Conservation (phyloP, 225 moss, liverwort and hornwort genomes). For the Neckera pumila region DNA sequence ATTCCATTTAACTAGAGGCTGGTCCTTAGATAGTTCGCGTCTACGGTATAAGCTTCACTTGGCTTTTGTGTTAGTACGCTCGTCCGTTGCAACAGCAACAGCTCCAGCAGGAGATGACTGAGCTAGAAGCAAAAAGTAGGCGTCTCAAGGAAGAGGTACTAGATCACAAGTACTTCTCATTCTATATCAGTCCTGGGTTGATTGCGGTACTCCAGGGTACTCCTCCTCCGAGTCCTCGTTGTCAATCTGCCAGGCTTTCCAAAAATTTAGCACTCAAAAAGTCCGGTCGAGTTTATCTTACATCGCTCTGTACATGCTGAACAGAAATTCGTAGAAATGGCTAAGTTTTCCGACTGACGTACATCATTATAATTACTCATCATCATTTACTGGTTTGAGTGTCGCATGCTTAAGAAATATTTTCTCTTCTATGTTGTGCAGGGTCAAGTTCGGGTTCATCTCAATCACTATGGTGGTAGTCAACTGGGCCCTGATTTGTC, state of each 20-base stretch:
- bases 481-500: background rate
- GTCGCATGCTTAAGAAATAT: background rate
- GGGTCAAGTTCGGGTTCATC: background rate
- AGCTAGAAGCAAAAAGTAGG: background rate
- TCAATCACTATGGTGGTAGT: background rate
- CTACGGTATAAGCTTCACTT: background rate
- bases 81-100: slow-evolving; percentile 41
- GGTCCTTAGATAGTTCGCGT: background rate
- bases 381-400: background rate
- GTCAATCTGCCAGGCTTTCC: slow-evolving; percentile 2
- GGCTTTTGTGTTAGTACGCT: slow-evolving; percentile 6
- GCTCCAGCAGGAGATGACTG: slow-evolving; percentile 18
- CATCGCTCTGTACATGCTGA: background rate
- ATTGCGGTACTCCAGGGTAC: slow-evolving; percentile 19
- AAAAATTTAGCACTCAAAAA: background rate
- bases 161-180: slow-evolving; percentile 12
- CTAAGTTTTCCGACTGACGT: background rate
- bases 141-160: slow-evolving; percentile 1
- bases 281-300: background rate
- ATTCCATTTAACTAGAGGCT: background rate
- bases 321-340: background rate
- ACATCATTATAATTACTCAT: background rate
- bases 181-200: slow-evolving; percentile 38
- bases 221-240: slow-evolving; percentile 9
- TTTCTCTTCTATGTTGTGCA: background rate